Percentiles rank a stretch among this genome's conserved stretches.
Evolutionary conservation across 2,329 filamentous ascomycete species (phyloP).

Genomic region (Lomentospora prolificans): DNA sequence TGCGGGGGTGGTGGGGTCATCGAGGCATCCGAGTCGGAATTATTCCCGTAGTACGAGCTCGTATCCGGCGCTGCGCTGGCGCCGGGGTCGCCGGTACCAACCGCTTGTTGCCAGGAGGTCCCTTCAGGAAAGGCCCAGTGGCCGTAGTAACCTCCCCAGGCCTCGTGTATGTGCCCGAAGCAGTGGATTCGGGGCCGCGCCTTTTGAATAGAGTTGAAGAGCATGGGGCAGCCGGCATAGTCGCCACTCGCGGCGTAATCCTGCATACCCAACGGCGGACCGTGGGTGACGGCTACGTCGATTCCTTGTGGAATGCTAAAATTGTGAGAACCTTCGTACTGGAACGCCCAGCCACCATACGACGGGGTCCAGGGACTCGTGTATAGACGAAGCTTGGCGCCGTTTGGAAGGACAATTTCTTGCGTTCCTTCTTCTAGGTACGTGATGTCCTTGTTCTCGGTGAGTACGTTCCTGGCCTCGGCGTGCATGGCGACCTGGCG

Average conservation of each 20-base stretch:
- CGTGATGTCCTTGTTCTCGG: conserved; percentile 18
- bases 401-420: conserved; percentile 27
- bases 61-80: background rate
- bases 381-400: conserved; percentile 30
- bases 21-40: background rate
- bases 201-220: conserved; percentile 20
- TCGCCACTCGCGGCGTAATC: conserved; percentile 23
- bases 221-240: conserved; percentile 20
- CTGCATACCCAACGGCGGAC: conserved; percentile 28
- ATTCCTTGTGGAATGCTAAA: conserved; percentile 17
- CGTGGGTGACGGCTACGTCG: conserved; percentile 25
- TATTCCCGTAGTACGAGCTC: background rate
- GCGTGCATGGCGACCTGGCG: conserved; percentile 1
- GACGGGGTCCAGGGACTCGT: conserved; percentile 35
- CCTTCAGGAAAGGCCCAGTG: conserved; percentile 26
- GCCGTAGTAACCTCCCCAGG: conserved; percentile 32
- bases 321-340: conserved; percentile 25
- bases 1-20: background rate
- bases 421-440: conserved; percentile 33
- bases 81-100: background rate
- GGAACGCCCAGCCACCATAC: conserved; percentile 27
- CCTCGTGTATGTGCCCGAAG: conserved; percentile 24
- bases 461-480: background rate
- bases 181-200: conserved; percentile 24
- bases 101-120: background rate